Base-by-base conservation (phyloP, 345 rosid genomes). In the Cardiospermum halicacabum region DNA sequence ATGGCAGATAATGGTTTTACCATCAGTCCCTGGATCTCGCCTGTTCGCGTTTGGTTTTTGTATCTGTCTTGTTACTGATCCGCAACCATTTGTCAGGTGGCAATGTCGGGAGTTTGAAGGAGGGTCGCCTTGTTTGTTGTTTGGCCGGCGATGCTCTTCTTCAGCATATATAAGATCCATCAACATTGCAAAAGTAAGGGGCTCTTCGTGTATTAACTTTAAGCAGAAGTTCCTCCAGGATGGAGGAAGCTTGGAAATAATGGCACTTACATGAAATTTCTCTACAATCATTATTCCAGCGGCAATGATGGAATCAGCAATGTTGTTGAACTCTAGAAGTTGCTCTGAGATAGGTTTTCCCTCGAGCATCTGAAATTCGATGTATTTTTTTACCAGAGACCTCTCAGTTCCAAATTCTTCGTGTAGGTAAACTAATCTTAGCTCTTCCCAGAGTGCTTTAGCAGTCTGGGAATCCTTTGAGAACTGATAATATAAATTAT, bases 381-480 rank as follows among this genome's bases (percentile, higher is more conserved):
- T 74, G 77, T 92, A 92, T 72, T 71, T 84, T 66, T 80, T 92
- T 11, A 92, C 96, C 56, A 71, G 89, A 69, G 79, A 69, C 71
- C 87, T 81, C 83, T 79, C 85, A 1, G 84, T 78, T 66, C 82
- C 87, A 21, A 72, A 71, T 54, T 86, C 92, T 63, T 88, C 90
- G 25, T 72, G 56, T 13, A 80, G 88, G 72, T 90, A 88, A 22
- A 84, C 89, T 60, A 77, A 73, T 56, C 76, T 88, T 61, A 89
- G 84, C 74, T 83, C 84, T 43, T 86, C 92, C 96, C 97, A 92
- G n/a, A 89, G 69, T 60, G 82, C 89, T 75, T 81, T 92, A 22
- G 96, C 98, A 58, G 65, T 77, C 67, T 62, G 65, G 47, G 79
- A 69, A 24, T 70, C 85, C 69, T 79, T 77, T 1, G 80, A 79